These are phyloP conservation scores for Cladosporium sp. DNA, from an alignment of 2,329 filamentous ascomycete genomes.

Conservation along the genomic window DNA sequence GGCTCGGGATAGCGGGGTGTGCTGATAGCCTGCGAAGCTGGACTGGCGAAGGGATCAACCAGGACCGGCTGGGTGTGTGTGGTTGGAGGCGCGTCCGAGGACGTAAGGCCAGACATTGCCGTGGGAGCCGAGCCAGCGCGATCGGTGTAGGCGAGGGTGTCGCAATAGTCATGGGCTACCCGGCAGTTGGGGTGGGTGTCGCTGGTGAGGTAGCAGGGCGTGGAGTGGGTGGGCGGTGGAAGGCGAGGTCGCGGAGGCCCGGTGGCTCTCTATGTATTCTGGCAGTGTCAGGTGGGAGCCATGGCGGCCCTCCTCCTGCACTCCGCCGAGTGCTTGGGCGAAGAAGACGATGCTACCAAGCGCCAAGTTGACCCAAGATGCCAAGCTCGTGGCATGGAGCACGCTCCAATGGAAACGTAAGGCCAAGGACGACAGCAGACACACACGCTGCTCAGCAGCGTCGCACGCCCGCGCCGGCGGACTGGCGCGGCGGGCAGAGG, in stretches of 20 bases:
- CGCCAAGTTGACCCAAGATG: constrained; percentile 4
- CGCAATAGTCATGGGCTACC: constrained; percentile 8
- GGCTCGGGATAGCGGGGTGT: constrained; percentile 7
- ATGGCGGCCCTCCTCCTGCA: constrained; percentile 1
- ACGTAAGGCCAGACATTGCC: constrained; percentile 3
- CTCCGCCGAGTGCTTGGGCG: constrained; percentile 2
- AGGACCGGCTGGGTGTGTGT: background rate
- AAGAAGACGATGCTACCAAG: background rate
- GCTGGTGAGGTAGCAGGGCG: background rate
- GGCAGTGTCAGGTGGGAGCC: constrained; percentile 5
- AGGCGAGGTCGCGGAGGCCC: background rate
- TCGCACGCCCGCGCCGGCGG: background rate
- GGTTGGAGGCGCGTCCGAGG: background rate
- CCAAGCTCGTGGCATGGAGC: background rate
- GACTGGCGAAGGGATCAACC: constrained; percentile 10
- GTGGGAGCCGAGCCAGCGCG: constrained; percentile 3
- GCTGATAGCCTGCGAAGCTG: constrained; percentile 1
- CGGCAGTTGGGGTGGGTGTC: background rate
- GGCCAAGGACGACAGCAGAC: constrained; percentile 1
- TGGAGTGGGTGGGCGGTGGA: background rate
- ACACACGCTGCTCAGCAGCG: background rate
- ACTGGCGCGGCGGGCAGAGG: background rate
- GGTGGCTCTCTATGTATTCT: constrained; percentile 7
- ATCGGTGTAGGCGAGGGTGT: background rate
- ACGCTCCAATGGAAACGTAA: background rate